phyloP scores from a whole-genome alignment of 1,284 basidiomycete species.

The Lentinula novae-zelandiae region DNA sequence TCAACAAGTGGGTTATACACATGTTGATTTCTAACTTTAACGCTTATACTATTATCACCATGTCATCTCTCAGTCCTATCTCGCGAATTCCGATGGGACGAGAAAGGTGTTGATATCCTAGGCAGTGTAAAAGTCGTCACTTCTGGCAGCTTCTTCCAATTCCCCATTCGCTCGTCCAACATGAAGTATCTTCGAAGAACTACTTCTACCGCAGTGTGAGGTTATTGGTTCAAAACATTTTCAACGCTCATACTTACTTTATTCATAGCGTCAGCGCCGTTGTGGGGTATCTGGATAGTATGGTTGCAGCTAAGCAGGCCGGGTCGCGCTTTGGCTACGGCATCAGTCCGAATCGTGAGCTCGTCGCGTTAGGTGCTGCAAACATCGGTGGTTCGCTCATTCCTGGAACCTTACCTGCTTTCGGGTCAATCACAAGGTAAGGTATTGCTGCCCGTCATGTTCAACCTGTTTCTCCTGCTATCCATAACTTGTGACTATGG shows the following conservation, averaged over 20 bases:
- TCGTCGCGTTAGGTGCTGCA: slow-evolving; percentile 81
- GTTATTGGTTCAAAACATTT: slow-evolving; percentile 7
- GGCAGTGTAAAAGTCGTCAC: slow-evolving; percentile 69
- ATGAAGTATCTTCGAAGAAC: slow-evolving; percentile 69
- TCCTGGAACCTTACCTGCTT: slow-evolving; percentile 84
- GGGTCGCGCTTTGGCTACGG: slow-evolving; percentile 79
- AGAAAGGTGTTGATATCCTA: slow-evolving; percentile 76
- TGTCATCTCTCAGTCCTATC: slow-evolving; percentile 55
- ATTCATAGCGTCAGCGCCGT: slow-evolving; percentile 61
- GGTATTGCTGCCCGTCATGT: slow-evolving; percentile 12
- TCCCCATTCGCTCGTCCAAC: slow-evolving; percentile 61
- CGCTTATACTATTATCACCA: background rate
- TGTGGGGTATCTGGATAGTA: slow-evolving; percentile 78
- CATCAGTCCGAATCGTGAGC: slow-evolving; percentile 88
- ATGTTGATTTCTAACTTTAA: background rate
- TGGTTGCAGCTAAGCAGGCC: slow-evolving; percentile 87
- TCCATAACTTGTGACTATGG: background rate
- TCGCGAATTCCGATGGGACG: slow-evolving; percentile 71
- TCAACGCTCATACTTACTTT: background rate
- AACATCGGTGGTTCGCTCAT: slow-evolving; percentile 81
- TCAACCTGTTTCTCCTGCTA: background rate
- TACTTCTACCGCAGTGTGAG: slow-evolving; percentile 76
- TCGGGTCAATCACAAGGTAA: slow-evolving; percentile 83
- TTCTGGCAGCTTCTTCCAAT: slow-evolving; percentile 56
- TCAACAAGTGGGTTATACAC: slow-evolving; percentile 63